These are phyloP conservation scores for Iris pallida DNA, from an alignment of 116 monocot genomes.

Conservation along the genomic window DNA sequence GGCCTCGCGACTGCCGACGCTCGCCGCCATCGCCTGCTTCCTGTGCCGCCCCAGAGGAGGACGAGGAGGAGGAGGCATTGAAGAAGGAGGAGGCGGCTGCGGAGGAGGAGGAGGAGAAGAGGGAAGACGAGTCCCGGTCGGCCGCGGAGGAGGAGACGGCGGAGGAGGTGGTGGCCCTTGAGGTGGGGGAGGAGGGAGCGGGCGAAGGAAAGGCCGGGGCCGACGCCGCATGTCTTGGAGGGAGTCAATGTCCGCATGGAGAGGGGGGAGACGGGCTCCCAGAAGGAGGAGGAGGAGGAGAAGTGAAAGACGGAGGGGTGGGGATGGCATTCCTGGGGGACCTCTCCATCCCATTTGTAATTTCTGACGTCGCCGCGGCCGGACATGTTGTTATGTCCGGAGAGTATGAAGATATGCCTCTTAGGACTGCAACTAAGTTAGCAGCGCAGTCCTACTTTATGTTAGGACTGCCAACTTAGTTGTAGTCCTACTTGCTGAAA, in stretches of 20 bases:
- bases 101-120: too few relatives aligned
- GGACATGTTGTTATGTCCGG: constrained; percentile 95
- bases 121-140: too few relatives aligned
- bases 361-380: constrained; percentile 70
- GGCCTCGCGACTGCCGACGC: too few relatives aligned
- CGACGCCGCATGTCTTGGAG: constrained; percentile 59
- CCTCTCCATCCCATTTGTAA: constrained; percentile 47
- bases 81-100: too few relatives aligned
- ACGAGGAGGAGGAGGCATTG: too few relatives aligned
- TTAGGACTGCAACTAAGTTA: too few relatives aligned
- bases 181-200: constrained; percentile 14
- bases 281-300: constrained; percentile 26
- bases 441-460: too few relatives aligned
- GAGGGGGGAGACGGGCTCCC: constrained; percentile 49
- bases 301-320: constrained; percentile 48
- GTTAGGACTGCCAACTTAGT: too few relatives aligned
- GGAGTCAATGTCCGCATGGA: constrained; percentile 72
- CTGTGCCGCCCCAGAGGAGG: too few relatives aligned
- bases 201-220: constrained; percentile 79
- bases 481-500: too few relatives aligned
- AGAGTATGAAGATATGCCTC: constrained; percentile 62
- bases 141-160: constrained; percentile 69
- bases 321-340: constrained; percentile 42
- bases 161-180: neutral
- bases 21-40: too few relatives aligned